Evolutionary conservation across 768 basidiomycete species (phyloP).

Genomic region (Saitozyma sp.): DNA sequence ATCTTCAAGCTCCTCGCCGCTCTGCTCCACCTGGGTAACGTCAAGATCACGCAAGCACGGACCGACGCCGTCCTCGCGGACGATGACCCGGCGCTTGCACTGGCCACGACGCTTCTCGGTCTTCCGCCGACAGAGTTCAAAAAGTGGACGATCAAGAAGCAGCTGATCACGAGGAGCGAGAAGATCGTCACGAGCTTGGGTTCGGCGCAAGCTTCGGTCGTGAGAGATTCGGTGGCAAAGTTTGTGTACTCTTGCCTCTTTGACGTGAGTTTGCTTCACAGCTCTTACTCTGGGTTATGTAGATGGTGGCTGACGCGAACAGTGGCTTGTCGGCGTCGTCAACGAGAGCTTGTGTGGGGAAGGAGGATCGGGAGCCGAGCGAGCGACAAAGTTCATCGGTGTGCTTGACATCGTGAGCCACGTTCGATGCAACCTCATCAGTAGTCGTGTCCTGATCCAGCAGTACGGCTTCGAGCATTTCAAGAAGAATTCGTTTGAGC

Average conservation of each 20-base stretch:
- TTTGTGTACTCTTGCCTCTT: slow-evolving; percentile 98
- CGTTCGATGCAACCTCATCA: neutral
- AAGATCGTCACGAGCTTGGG: slow-evolving; percentile 89
- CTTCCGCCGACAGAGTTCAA: slow-evolving; percentile 90
- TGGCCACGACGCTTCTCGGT: slow-evolving; percentile 86
- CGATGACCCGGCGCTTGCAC: slow-evolving; percentile 71
- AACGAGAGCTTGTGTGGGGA: slow-evolving; percentile 98
- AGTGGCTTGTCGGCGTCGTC: slow-evolving; percentile 92
- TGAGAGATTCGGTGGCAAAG: slow-evolving; percentile 94
- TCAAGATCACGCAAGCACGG: slow-evolving; percentile 78
- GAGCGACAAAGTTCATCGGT: slow-evolving; percentile 98
- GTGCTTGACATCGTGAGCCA: slow-evolving; percentile 76
- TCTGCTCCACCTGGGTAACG: slow-evolving; percentile 94
- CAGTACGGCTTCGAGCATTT: slow-evolving; percentile 92
- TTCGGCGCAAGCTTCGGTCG: slow-evolving; percentile 84
- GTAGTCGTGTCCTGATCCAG: neutral
- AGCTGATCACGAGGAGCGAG: slow-evolving; percentile 88
- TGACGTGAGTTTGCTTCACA: slow-evolving; percentile 57
- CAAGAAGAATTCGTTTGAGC: slow-evolving; percentile 75
- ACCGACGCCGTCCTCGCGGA: slow-evolving; percentile 83
- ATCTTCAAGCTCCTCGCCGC: slow-evolving; percentile 92
- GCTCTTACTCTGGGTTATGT: neutral
- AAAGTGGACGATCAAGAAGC: slow-evolving; percentile 98
- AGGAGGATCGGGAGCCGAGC: slow-evolving; percentile 80
- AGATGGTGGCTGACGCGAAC: slow-evolving; percentile 6